Base-by-base conservation (phyloP, 495 filamentous ascomycete species). In the Penicillium tannophilum region DNA sequence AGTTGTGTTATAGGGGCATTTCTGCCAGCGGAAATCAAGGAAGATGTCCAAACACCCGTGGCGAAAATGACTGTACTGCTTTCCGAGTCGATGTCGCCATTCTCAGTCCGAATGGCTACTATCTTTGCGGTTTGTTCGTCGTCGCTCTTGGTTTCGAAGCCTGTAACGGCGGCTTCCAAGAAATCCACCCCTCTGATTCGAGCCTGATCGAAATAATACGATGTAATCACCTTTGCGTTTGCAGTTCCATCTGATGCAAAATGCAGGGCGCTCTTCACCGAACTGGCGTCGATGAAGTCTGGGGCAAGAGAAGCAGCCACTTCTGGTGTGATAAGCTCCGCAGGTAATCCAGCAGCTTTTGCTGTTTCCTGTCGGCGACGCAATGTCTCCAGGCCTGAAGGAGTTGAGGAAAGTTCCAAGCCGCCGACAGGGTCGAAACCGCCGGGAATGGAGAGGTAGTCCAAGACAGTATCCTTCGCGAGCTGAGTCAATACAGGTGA, bases 131-230 rank as follows among this genome's bases (percentile, higher is more conserved):
- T 28, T 5, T 28, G 4, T 5, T 28, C 28, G 53, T 19, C 59
- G 42, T 42, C 16, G 17, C 17, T 2, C 28, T 33, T 56, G 12
- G 14, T 39, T 2, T 14, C 8, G 30, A 65, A 57, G n/a, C 63
- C 63, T 2, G 55, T 64, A 1, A 70, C 65, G 19, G 62, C 52
- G 4, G 56, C 55, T 49, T 75, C 65, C 1, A 75, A 4, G 28
- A 73, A 56, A 1, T 65, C 41, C 10, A 63, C 70, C 0, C 67
- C 70, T 48, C 51, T 63, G 14, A 47, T 35, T 14, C 57, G 65
- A 24, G 91, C 68, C 47, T 69, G 53, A 6, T 63, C 26, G 16
- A 63, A 51, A 52, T 65, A 75, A 46, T 70, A 75, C 1, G 61
- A 49, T 0, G 67, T 64, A 30, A 75, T 72, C 0, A 30, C 30